Percentiles rank a stretch among this genome's conserved stretches.
Conservation (phyloP, 495 filamentous ascomycete genomes). For the Ramalina intermedia region DNA sequence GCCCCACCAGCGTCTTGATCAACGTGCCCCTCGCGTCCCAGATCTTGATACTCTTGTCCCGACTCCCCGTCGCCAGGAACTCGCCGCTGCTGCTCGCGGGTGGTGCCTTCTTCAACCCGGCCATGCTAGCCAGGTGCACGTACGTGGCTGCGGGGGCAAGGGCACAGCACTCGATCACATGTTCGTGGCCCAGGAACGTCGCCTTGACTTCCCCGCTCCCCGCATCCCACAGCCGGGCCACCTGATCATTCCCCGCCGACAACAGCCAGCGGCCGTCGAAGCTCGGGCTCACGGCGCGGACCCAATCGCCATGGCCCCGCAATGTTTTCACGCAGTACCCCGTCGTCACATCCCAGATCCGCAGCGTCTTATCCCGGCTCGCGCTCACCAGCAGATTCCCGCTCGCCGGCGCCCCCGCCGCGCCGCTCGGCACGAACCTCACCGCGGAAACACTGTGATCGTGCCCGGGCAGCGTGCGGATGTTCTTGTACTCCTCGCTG, state of each 20-base stretch:
- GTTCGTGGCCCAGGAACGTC: slow-evolving; percentile 78
- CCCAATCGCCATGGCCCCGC: slow-evolving; percentile 74
- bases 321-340: slow-evolving; percentile 85
- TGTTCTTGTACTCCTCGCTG: slow-evolving; percentile 86
- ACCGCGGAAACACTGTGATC: slow-evolving; percentile 84
- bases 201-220: slow-evolving; percentile 59
- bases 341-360: slow-evolving; percentile 87
- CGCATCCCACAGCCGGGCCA: slow-evolving; percentile 74
- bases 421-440: slow-evolving; percentile 74
- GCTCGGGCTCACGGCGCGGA: slow-evolving; percentile 70
- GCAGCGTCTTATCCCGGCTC: slow-evolving; percentile 65
- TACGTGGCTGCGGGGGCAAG: slow-evolving; percentile 77
- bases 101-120: slow-evolving; percentile 73
- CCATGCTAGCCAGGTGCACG: slow-evolving; percentile 57
- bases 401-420: slow-evolving; percentile 27
- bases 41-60: slow-evolving; percentile 83
- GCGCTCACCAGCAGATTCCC: slow-evolving; percentile 68
- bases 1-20: slow-evolving; percentile 76
- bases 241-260: slow-evolving; percentile 70
- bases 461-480: slow-evolving; percentile 81
- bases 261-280: slow-evolving; percentile 72
- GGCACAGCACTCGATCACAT: slow-evolving; percentile 76
- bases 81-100: slow-evolving; percentile 61
- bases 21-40: slow-evolving; percentile 80
- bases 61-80: slow-evolving; percentile 77